Base-by-base conservation (phyloP, 148 eudicot species). In the Rhododendron molle region DNA sequence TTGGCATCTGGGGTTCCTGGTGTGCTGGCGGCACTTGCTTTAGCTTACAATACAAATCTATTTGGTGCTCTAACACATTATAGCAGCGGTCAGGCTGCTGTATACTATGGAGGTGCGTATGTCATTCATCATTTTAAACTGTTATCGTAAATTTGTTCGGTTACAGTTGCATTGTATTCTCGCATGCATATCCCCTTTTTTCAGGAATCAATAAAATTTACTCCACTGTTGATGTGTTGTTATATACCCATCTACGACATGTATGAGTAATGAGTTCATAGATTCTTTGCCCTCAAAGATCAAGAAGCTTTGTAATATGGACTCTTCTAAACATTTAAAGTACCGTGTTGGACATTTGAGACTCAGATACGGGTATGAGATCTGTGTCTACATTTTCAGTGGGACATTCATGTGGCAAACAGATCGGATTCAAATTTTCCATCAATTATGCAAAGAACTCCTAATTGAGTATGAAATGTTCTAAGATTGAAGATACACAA, bases 11-110 rank as follows among this genome's bases (percentile, higher is more conserved):
- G 99, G 81, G 99, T 93, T 44, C 99, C 99, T 20, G 98, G 96
- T 18, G 90, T 86, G 79, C 72, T 96, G 88, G 92, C 99, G 28
- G 98, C 98, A 4, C 88, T 95, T 56, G 95, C 93, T 83, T 92
- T 96, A 23, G 96, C 99, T 72, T 96, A 94, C 85, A 95, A 95
- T 87, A 96, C 99, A 52, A 96, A 90, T 89, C 87, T 96, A 44
- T 96, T 96, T 80, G 98, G 99, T 60, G 94, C 99, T 76, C 89
- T 95, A 83, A 96, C 98, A 3, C 99, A 96, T 89, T 96, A 95
- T 88, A 96, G 99, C 89, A 96, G 98, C 87, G 99, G 99, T 80
- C 99, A 96, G 87, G 99, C 99, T 44, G 99, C 99, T 11, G 98
- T 96, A 20, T 96, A 96, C 91, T 96, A 90, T 90, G 99, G 99